Base-by-base conservation (phyloP, 1,284 basidiomycete species). In the Marasmius oreades region DNA sequence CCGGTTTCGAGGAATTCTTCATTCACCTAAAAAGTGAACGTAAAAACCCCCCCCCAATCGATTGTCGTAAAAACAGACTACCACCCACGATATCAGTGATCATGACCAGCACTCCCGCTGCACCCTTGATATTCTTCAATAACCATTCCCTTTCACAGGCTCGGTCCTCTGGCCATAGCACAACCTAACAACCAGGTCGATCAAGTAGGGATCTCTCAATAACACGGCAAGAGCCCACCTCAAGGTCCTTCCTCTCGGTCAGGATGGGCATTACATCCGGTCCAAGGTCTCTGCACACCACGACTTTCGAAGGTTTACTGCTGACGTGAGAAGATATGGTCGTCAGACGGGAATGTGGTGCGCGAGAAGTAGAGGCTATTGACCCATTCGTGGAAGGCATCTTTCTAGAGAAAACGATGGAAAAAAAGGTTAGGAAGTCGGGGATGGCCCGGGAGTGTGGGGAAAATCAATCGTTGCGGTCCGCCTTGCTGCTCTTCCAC, bases 131-230 rank as follows among this genome's bases (percentile, higher is more conserved):
- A 61, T 95, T 87, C 56, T 90, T 76, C 14, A 95, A 72, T 1
- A 97, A 72, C 95, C 95, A 98, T 23, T 77, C 66, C 14, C 90
- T 77, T 28, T 85, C 77, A 53, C 87, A 90, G 5, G 73, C 68
- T 0, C 77, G 69, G 63, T 92, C 84, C 58, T 90, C 77, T 0
- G 83, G 79, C 86, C 92, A 95, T 1, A 83, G 59, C 5, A 93
- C 79, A 36, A 90, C 66, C 86, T 90, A 62, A 3, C 18, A 37
- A 1, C 7, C 52, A 20, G 53, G 37, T 20, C 34, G 16, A 22
- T 28, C 2, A 43, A n/a, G 16, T 43, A 20, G 22, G n/a, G 23
- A 55, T 11, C 33, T 44, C 20, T 3, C 3, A 11, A 16, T 16
- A 20, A 28, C 8, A 42, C 5, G 26, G 20, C 18, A 24, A 46